Base-by-base conservation (phyloP, 2,329 filamentous ascomycete species). In the Claviceps purpurea region DNA sequence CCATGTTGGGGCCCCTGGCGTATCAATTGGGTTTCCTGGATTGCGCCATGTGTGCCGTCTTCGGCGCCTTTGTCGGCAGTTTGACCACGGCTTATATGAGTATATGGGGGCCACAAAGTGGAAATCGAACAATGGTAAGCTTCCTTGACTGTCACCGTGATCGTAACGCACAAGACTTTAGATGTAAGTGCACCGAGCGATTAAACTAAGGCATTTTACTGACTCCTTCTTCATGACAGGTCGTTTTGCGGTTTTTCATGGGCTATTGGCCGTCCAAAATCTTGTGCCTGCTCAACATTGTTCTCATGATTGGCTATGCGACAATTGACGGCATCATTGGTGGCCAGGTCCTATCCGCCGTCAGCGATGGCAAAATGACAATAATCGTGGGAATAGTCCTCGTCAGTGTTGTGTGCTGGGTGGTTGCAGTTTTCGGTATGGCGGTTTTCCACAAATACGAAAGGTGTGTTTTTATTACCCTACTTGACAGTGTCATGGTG, bases 261-360 rank as follows among this genome's bases (percentile, higher is more conserved):
- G 86, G 86, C 8, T 87, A 79, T 67, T 82, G 64, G 64, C 64
- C 64, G 1, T 57, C 59, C n/a, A 66, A 66, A 50, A 56, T 66
- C 1, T 57, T 62, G 0, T 64, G 62, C 3, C 51, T 63, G 8
- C 60, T 64, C 18, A 62, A 61, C 49, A 55, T 64, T 75, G 78
- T 87, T 62, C 84, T 84, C 50, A 67, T 84, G 59, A 81, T 89
- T 64, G 87, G 87, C 49, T 91, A 87, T 82, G 83, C 82, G 4
- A 75, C 82, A 0, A 82, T 89, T 57, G 91, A 93, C 62, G 78
- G 80, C 51, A 89, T 93, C 56, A 85, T 91, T 16, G 87, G 86
- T 18, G 85, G 85, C 0, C 84, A 91, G 64, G 75, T 91, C 6
- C 75, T 93, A 58, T 75, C 87, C 52, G 83, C 87, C 0, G 82